phyloP scores from a whole-genome alignment of 495 filamentous ascomycete species.

The Lasiosphaeria miniovina region DNA sequence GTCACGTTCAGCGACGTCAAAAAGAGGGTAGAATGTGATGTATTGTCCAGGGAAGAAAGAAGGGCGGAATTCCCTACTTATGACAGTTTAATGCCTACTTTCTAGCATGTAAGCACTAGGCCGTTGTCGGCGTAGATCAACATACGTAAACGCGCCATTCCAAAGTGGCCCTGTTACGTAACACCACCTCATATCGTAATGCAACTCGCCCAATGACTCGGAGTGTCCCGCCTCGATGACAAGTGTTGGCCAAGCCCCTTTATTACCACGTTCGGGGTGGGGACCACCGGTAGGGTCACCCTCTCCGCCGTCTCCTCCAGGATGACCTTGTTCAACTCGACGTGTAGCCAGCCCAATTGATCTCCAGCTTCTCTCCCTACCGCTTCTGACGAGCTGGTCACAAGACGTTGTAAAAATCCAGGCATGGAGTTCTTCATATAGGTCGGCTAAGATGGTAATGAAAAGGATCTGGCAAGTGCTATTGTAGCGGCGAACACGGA shows the following conservation, averaged over 20 bases:
- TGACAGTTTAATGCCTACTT: too few species aligned
- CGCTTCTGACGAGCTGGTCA: slow-evolving; percentile 14
- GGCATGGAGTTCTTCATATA: slow-evolving; percentile 23
- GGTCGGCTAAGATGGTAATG: slow-evolving; percentile 18
- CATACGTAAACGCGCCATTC: too few species aligned
- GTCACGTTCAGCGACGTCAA: too few species aligned
- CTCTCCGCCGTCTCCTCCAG: slow-evolving; percentile 18
- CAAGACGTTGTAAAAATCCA: slow-evolving; percentile 5
- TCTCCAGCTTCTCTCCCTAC: slow-evolving; percentile 7
- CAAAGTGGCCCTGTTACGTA: too few species aligned
- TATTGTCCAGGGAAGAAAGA: too few species aligned
- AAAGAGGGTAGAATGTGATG: too few species aligned
- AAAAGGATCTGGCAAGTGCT: slow-evolving; percentile 12
- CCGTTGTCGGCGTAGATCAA: too few species aligned
- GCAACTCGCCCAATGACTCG: slow-evolving; percentile 23
- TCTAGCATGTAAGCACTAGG: too few species aligned
- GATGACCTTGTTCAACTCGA: slow-evolving; percentile 18
- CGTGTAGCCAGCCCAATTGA: slow-evolving; percentile 7
- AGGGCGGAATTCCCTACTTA: too few species aligned
- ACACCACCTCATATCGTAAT: slow-evolving; percentile 30
- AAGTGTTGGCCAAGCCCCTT: slow-evolving; percentile 30
- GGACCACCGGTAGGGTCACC: slow-evolving; percentile 24
- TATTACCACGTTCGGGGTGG: slow-evolving; percentile 14
- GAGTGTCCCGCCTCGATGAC: slow-evolving; percentile 31
- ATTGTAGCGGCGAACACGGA: slow-evolving; percentile 25